phyloP scores from a whole-genome alignment of 768 basidiomycete genomes.

The Porpolomopsis calyptriformis region DNA sequence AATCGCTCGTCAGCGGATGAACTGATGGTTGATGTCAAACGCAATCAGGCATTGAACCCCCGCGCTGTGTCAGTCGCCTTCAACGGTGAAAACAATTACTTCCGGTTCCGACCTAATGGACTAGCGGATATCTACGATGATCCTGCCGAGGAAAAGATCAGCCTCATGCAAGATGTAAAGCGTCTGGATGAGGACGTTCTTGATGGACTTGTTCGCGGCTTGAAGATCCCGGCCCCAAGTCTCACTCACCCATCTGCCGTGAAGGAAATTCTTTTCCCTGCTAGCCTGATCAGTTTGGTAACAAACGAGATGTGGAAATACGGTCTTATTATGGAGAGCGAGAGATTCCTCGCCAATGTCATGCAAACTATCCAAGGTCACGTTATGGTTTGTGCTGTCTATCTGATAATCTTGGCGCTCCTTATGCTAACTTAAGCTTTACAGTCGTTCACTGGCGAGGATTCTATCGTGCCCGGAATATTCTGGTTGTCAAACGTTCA shows the following conservation, averaged over 20 bases:
- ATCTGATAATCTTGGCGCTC: neutral
- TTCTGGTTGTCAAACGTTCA: slow-evolving; percentile 99
- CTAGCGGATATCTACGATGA: slow-evolving; percentile 70
- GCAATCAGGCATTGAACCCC: slow-evolving; percentile 58
- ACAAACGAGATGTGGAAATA: slow-evolving; percentile 99
- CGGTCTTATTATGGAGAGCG: slow-evolving; percentile 91
- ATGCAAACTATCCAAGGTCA: slow-evolving; percentile 97
- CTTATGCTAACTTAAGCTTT: slow-evolving; percentile 10
- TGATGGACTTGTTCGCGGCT: slow-evolving; percentile 75
- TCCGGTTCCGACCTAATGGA: slow-evolving; percentile 56
- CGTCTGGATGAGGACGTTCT: slow-evolving; percentile 90
- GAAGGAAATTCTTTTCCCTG: slow-evolving; percentile 98
- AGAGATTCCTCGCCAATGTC: slow-evolving; percentile 94
- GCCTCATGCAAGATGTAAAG: slow-evolving; percentile 83
- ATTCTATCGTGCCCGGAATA: slow-evolving; percentile 90
- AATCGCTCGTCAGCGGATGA: slow-evolving; percentile 71
- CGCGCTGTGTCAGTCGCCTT: slow-evolving; percentile 85
- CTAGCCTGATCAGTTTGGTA: slow-evolving; percentile 91
- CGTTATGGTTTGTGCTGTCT: slow-evolving; percentile 71
- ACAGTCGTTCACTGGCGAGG: slow-evolving; percentile 86
- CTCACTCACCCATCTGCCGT: slow-evolving; percentile 84
- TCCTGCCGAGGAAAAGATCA: slow-evolving; percentile 90
- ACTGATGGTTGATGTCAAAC: slow-evolving; percentile 62
- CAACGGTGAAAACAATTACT: slow-evolving; percentile 67
- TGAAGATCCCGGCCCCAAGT: slow-evolving; percentile 90